Evolutionary conservation across 2,329 filamentous ascomycete species (phyloP), one percentile per base, ranked within the genome.

Genomic region (Paecilomyces variotii): DNA sequence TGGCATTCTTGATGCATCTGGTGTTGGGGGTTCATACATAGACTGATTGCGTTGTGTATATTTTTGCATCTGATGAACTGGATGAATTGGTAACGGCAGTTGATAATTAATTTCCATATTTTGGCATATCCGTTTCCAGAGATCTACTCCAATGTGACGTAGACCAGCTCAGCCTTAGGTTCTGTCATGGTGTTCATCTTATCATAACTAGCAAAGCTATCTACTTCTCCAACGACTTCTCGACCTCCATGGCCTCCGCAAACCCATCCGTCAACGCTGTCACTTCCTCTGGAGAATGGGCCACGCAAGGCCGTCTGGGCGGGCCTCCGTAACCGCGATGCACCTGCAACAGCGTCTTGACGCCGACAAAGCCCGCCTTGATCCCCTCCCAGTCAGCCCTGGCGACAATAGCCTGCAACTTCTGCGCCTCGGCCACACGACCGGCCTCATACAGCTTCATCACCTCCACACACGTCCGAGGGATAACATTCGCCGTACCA

Each of bases 331-430:
- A 95, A 54, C 90, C 90, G 70, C 85, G 91, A 73, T 91, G 91
- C 64, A 79, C 84, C 78, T 94, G 86, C 66, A 95, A 86, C 10
- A 88, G 89, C 64, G 84, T 84, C 81, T 95, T 95, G 25, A 91
- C 94, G n/a, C 89, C 90, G 0, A 90, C 87, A 66, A 94, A 91
- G 53, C 89, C 89, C 0, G 87, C 81, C 77, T 91, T 91, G 61
- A 90, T 94, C 57, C 93, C 78, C 51, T 87, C 85, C 90, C 90
- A 95, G 74, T 95, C 90, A 32, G 87, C 87, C 69, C 85, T 86
- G 67, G 87, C 87, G 61, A 95, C 82, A n/a, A 87, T 75, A 73
- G 88, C 89, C 72, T 96, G 91, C 68, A 92, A 77, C 63, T 82
- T 83, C 65, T 87, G 82, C 5, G 90, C 88, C 77, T 95, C 89